A percentile compares a stretch with the other conserved stretches of the same genome.
These are phyloP conservation scores for Pezicula carpinea DNA, from an alignment of 2,329 filamentous ascomycete species.

Conservation along the genomic window DNA sequence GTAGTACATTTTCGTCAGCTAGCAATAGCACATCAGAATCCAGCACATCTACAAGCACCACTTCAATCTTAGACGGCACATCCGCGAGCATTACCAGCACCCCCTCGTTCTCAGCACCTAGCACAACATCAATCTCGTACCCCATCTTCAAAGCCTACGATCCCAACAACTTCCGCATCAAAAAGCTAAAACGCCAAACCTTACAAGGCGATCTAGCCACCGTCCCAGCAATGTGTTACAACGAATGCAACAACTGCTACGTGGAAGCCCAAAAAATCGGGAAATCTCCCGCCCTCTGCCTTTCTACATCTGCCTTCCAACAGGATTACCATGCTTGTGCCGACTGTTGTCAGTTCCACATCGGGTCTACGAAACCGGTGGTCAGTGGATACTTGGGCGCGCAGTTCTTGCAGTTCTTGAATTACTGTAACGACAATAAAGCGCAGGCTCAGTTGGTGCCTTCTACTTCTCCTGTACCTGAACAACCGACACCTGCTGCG, in stretches of 20 bases:
- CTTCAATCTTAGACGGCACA: too few relatives aligned
- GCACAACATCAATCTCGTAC: too few relatives aligned
- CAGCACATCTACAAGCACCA: too few relatives aligned
- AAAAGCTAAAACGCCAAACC: too few relatives aligned
- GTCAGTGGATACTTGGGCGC: not conserved
- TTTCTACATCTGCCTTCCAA: not conserved
- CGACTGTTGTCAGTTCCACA: not conserved
- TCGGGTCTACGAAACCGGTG: not conserved
- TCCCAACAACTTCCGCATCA: not conserved
- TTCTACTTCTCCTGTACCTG: not conserved
- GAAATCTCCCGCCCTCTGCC: conserved; percentile 1
- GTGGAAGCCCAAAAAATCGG: conserved; percentile 1
- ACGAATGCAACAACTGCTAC: conserved; percentile 6
- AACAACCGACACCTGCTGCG: too few relatives aligned
- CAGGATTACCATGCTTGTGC: not conserved
- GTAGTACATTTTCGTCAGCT: too few relatives aligned
- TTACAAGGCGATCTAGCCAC: not conserved
- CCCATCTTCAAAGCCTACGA: not conserved
- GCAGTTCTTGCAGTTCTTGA: not conserved
- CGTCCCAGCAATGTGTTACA: conserved; percentile 3
- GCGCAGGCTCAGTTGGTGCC: not conserved
- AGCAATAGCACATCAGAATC: too few relatives aligned
- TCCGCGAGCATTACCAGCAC: too few relatives aligned
- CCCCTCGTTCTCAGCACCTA: too few relatives aligned
- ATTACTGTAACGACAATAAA: conserved; percentile 1